Percentiles rank a stretch among this genome's conserved stretches.
Conservation (phyloP, 306 rosid species). For the Vigna angularis region DNA sequence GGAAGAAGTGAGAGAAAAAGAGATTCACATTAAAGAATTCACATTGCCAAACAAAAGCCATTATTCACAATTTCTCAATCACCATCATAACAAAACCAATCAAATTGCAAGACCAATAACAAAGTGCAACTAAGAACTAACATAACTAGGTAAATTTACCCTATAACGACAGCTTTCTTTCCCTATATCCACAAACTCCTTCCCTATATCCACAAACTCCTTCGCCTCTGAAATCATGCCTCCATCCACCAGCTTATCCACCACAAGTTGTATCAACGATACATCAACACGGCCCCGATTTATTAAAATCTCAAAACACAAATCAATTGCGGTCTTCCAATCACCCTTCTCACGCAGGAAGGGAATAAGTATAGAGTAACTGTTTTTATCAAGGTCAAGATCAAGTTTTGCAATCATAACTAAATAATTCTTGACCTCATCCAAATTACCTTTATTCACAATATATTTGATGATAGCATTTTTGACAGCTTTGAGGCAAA, state of each 20-base stretch:
- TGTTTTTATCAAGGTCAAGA: constrained; percentile 54
- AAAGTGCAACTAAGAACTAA: constrained; percentile 29
- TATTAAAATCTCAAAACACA: constrained; percentile 58
- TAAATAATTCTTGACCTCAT: constrained; percentile 67
- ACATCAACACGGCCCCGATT: constrained; percentile 49
- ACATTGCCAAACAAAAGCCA: constrained; percentile 33
- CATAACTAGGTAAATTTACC: constrained; percentile 49
- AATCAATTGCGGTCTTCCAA: constrained; percentile 52
- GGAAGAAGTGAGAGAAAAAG: no score
- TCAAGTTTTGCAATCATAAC: constrained; percentile 52
- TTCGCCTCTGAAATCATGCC: constrained; percentile 64
- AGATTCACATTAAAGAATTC: no score
- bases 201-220: constrained; percentile 53
- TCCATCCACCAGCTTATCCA: constrained; percentile 59
- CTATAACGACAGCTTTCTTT: no score
- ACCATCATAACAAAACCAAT: constrained; percentile 37
- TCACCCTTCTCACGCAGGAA: constrained; percentile 75
- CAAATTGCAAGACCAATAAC: constrained; percentile 38
- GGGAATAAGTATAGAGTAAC: constrained; percentile 59
- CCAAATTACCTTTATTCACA: constrained; percentile 61
- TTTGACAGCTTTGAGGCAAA: constrained; percentile 34
- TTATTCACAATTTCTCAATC: constrained; percentile 9
- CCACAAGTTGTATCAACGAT: constrained; percentile 63
- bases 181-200: constrained; percentile 58
- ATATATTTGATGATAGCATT: constrained; percentile 68